Percentiles rank a stretch among this genome's conserved stretches.
Evolutionary conservation across 192 early-diverging fungal genomes (phyloP).

Genomic region (Backusella westeae): DNA sequence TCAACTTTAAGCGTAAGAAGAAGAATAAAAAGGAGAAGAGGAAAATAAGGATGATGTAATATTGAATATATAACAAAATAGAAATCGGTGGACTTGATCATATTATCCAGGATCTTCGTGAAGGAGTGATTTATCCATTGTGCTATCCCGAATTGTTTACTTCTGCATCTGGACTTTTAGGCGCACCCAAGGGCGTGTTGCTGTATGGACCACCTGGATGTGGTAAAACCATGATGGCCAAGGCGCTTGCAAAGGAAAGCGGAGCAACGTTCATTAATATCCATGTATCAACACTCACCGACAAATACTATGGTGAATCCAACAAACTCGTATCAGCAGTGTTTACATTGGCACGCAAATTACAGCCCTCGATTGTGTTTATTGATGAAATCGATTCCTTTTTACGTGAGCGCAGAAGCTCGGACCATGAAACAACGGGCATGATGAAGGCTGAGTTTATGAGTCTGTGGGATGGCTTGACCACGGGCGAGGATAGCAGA

Average conservation of each 20-base stretch:
- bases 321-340: slow-evolving; percentile 91
- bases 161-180: slow-evolving; percentile 79
- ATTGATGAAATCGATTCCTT: slow-evolving; percentile 99
- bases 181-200: slow-evolving; percentile 90
- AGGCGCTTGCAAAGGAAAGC: slow-evolving; percentile 95
- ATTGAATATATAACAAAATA: slow-evolving; percentile 4
- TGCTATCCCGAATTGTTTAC: slow-evolving; percentile 90
- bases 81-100: slow-evolving; percentile 94
- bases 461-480: slow-evolving; percentile 97
- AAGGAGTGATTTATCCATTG: slow-evolving; percentile 95
- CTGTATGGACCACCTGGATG: slow-evolving; percentile 94
- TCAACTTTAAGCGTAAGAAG: slow-evolving; percentile 72
- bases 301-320: slow-evolving; percentile 98
- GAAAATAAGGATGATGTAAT: neutral
- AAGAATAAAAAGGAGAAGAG: neutral
- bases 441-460: slow-evolving; percentile 99
- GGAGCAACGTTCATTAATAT: slow-evolving; percentile 97
- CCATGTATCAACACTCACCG: slow-evolving; percentile 94
- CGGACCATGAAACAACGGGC: slow-evolving; percentile 93
- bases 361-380: slow-evolving; percentile 95
- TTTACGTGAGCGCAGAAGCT: slow-evolving; percentile 81
- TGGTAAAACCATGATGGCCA: slow-evolving; percentile 98
- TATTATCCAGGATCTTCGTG: slow-evolving; percentile 89
- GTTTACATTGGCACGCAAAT: slow-evolving; percentile 91
- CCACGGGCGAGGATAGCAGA: slow-evolving; percentile 60